phyloP scores from a whole-genome alignment of 169 alveolate genomes.

The Plasmodium adleri region DNA sequence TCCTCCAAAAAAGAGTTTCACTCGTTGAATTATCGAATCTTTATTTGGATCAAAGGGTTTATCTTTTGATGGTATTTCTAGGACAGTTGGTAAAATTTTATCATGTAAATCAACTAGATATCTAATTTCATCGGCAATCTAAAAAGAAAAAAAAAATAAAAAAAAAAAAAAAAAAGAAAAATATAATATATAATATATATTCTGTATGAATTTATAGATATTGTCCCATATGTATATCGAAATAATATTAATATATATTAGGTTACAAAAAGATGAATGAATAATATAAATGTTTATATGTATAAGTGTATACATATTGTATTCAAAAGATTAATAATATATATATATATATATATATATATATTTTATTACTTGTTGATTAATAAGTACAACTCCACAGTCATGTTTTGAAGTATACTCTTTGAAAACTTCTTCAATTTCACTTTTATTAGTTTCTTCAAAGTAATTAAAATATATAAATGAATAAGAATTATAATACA shows the following conservation, averaged over 20 bases:
- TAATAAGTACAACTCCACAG: slow-evolving; percentile 84
- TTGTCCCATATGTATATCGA: too few relatives aligned
- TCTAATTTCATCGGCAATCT: slow-evolving; percentile 84
- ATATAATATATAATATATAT: background rate
- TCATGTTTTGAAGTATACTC: slow-evolving; percentile 79
- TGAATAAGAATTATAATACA: background rate
- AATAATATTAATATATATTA: too few relatives aligned
- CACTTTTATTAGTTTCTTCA: slow-evolving; percentile 81
- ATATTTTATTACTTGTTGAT: slow-evolving; percentile 76
- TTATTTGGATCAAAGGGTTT: slow-evolving; percentile 85
- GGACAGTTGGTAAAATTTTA: slow-evolving; percentile 81
- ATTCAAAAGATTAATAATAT: too few relatives aligned
- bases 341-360: too few relatives aligned
- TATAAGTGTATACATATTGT: too few relatives aligned
- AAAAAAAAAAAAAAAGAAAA: slow-evolving; percentile 10
- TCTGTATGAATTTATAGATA: too few relatives aligned
- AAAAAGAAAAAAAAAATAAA: slow-evolving; percentile 3
- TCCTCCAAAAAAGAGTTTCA: slow-evolving; percentile 83
- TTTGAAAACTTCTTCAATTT: slow-evolving; percentile 83
- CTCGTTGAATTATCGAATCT: slow-evolving; percentile 84
- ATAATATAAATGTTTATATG: too few relatives aligned
- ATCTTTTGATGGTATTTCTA: slow-evolving; percentile 86
- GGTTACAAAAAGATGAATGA: too few relatives aligned
- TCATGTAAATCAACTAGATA: slow-evolving; percentile 80
- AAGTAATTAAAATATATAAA: background rate